Conservation (phyloP, 2,329 filamentous ascomycete species). For the Endocalyx cinctus region DNA sequence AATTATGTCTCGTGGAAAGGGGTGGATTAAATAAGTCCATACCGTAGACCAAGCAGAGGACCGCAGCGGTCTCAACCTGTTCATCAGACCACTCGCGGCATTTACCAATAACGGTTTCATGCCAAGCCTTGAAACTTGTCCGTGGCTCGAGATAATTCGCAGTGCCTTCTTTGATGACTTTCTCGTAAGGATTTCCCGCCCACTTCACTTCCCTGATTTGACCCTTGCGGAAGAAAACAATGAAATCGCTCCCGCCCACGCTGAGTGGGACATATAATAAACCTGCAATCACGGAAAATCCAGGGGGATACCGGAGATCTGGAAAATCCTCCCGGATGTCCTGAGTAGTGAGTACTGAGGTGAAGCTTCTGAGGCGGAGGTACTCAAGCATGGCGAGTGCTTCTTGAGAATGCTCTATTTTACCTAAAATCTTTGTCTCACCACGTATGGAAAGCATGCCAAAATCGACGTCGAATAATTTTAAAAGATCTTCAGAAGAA, state of each 20-base stretch:
- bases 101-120: constrained; percentile 74
- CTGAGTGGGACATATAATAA: constrained; percentile 79
- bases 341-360: constrained; percentile 71
- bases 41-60: constrained; percentile 82
- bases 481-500: constrained; percentile 79
- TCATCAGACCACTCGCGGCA: constrained; percentile 86
- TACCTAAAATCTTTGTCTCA: constrained; percentile 83
- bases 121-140: constrained; percentile 76
- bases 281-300: constrained; percentile 73
- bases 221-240: constrained; percentile 81
- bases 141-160: constrained; percentile 71
- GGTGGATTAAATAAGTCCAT: constrained; percentile 29
- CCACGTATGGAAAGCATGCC: constrained; percentile 78
- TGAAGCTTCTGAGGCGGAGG: constrained; percentile 68
- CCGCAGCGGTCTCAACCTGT: constrained; percentile 82
- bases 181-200: constrained; percentile 85
- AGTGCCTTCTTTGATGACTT: constrained; percentile 67
- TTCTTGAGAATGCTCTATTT: constrained; percentile 73
- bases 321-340: constrained; percentile 75
- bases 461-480: constrained; percentile 82
- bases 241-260: constrained; percentile 73
- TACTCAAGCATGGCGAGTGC: constrained; percentile 82
- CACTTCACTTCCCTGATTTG: constrained; percentile 75
- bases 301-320: constrained; percentile 73
- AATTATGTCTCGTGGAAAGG: not conserved